Percentiles rank a stretch among this genome's conserved stretches.
These are phyloP conservation scores for Pouteria glomerata DNA, from an alignment of 148 eudicot genomes.

Conservation along the genomic window DNA sequence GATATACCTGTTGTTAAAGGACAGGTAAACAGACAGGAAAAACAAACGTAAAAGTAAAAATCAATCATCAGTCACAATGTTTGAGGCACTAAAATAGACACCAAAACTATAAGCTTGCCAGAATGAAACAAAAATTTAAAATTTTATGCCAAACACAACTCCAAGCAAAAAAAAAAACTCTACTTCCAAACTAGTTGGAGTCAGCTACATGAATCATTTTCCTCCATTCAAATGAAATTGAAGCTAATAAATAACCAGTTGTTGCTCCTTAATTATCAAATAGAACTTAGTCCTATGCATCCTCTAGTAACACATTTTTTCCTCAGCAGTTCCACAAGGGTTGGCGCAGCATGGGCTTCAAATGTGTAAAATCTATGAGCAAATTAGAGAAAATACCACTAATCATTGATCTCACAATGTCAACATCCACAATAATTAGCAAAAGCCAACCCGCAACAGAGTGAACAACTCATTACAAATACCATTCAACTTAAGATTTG, in stretches of 20 bases:
- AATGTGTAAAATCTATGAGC: not conserved
- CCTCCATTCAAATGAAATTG: too few species aligned
- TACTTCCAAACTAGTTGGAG: too few species aligned
- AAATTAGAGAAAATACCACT: not conserved
- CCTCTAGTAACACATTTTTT: too few species aligned
- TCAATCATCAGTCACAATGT: not conserved
- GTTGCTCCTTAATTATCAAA: too few species aligned
- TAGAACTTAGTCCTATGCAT: too few species aligned
- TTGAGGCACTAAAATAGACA: not conserved
- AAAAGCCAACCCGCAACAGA: not conserved
- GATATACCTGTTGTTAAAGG: conserved; percentile 13
- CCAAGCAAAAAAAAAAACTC: too few species aligned
- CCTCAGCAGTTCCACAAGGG: not conserved
- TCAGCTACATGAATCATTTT: too few species aligned
- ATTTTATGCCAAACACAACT: too few species aligned
- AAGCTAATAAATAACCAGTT: too few species aligned
- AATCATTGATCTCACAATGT: not conserved
- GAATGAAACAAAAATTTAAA: too few species aligned
- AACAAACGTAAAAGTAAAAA: not conserved
- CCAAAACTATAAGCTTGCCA: not conserved
- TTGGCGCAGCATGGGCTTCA: not conserved
- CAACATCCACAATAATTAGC: not conserved
- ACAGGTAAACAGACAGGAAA: not conserved
- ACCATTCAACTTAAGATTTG: not conserved
- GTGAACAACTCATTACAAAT: too few species aligned